These are phyloP conservation scores for Cryptomeria japonica DNA, from an alignment of 75 land plant species.

Conservation along the genomic window DNA sequence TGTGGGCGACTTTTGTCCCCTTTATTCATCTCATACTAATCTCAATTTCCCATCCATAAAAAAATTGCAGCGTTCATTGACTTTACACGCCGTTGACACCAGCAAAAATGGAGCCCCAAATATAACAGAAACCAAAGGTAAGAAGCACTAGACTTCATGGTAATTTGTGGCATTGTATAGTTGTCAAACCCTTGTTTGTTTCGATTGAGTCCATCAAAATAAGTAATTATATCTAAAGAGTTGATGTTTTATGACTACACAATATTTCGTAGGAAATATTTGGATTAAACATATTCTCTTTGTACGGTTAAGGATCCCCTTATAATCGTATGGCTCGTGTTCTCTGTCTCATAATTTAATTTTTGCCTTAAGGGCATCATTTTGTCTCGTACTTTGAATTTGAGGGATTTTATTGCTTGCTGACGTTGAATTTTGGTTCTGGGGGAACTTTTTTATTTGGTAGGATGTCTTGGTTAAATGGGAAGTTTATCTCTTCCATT, in stretches of 20 bases:
- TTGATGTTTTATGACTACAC: background rate
- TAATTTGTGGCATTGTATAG: background rate
- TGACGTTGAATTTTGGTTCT: no score
- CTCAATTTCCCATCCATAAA: background rate
- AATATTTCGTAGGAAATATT: background rate
- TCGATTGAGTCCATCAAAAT: no score
- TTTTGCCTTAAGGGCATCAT: no score
- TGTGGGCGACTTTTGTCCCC: constrained; percentile 8
- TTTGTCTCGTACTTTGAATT: background rate
- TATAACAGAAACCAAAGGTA: background rate
- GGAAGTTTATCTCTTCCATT: background rate
- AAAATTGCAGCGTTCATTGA: background rate
- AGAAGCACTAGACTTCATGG: background rate
- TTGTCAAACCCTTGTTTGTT: background rate
- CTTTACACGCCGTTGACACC: background rate
- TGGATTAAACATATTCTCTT: background rate
- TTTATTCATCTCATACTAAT: background rate
- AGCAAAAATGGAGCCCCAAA: background rate
- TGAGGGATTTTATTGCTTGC: background rate
- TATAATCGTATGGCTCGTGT: background rate
- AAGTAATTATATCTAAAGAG: background rate
- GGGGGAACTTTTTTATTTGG: no score
- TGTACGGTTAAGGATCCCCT: background rate
- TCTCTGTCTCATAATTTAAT: background rate
- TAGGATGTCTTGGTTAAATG: background rate